Base-by-base conservation (phyloP, 768 basidiomycete species). In the Strobilomyces dryophilus region DNA sequence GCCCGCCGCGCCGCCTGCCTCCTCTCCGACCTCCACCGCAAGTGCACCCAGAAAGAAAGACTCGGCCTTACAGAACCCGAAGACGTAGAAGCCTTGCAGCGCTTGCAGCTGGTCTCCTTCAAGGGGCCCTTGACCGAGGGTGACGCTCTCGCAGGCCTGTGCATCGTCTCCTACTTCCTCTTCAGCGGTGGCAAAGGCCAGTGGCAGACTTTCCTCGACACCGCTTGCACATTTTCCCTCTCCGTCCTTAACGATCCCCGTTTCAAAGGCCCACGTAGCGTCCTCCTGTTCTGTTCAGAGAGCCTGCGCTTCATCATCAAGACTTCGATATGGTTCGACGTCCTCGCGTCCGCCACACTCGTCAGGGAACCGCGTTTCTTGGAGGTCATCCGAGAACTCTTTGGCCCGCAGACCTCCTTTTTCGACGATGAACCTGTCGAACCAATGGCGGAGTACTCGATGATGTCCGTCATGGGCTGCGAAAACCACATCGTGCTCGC, bases 321-420 rank as follows among this genome's bases (percentile, higher is more conserved):
- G 68, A 86, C 89, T 26, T 82, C 87, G 15, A 83, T 92, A 51
- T 92, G 90, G 90, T 90, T 92, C 66, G 90, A 92, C 65, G 87
- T 92, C 34, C 76, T 92, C 47, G 89, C 87, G 8, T 82, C 85
- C 1, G 79, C 85, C 47, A 88, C 89, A n/a, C 82, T 79, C n/a
- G 73, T 77, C 56, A 60, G 76, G 57, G 59, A 70, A 4, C 89
- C 90, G 10, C 73, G 73, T 45, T 84, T 90, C 66, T 68, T 85
- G 36, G 31, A 61, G 4, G 73, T 77, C 39, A 84, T 89, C 61
- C 75, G 78, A 21, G 66, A 68, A 24, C 72, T 92, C 40, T 92
- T 84, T 68, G 67, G 65, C 18, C 41, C 55, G 7, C 61, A 49
- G 14, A 8, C 32, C 5, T 52, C 56, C 41, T 57, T 47, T 21